A percentile compares a stretch with the other conserved stretches of the same genome.
Evolutionary conservation across 2,329 filamentous ascomycete species (phyloP).

Genomic region (Alternaria sp.): DNA sequence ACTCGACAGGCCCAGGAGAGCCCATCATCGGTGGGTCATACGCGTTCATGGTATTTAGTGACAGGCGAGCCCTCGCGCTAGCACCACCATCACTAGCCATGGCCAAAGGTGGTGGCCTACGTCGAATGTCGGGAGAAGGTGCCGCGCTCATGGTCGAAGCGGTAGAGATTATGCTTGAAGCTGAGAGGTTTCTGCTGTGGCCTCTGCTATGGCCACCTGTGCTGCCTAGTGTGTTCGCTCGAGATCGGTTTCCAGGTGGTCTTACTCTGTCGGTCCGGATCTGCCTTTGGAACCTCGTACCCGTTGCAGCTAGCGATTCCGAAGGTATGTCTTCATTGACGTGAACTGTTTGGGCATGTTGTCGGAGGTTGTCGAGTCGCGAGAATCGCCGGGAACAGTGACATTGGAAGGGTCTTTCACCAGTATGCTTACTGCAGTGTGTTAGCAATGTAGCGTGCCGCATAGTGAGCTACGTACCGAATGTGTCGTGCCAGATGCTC

Average conservation of each 20-base stretch:
- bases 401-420: slow-evolving; percentile 94
- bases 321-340: slow-evolving; percentile 96
- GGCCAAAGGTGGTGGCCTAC: slow-evolving; percentile 79
- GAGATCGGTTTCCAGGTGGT: slow-evolving; percentile 72
- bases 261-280: slow-evolving; percentile 86
- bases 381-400: slow-evolving; percentile 95
- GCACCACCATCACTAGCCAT: slow-evolving; percentile 73
- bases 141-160: slow-evolving; percentile 68
- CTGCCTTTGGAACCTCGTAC: slow-evolving; percentile 89
- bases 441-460: slow-evolving; percentile 30
- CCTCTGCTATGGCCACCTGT: slow-evolving; percentile 73
- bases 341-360: slow-evolving; percentile 97
- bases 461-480: slow-evolving; percentile 62
- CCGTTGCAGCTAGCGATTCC: slow-evolving; percentile 90
- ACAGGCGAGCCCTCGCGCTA: slow-evolving; percentile 66
- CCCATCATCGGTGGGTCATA: slow-evolving; percentile 66
- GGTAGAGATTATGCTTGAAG: slow-evolving; percentile 83
- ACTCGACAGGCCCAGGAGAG: slow-evolving; percentile 66
- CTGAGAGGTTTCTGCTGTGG: slow-evolving; percentile 83
- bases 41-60: slow-evolving; percentile 64
- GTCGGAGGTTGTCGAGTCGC: slow-evolving; percentile 89
- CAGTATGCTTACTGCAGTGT: slow-evolving; percentile 82
- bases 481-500: slow-evolving; percentile 96
- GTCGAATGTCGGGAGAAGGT: slow-evolving; percentile 59
- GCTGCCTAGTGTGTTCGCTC: slow-evolving; percentile 79